A percentile compares a stretch with the other conserved stretches of the same genome.
Conservation (phyloP, 306 rosid genomes). For the Acacia acuminata region DNA sequence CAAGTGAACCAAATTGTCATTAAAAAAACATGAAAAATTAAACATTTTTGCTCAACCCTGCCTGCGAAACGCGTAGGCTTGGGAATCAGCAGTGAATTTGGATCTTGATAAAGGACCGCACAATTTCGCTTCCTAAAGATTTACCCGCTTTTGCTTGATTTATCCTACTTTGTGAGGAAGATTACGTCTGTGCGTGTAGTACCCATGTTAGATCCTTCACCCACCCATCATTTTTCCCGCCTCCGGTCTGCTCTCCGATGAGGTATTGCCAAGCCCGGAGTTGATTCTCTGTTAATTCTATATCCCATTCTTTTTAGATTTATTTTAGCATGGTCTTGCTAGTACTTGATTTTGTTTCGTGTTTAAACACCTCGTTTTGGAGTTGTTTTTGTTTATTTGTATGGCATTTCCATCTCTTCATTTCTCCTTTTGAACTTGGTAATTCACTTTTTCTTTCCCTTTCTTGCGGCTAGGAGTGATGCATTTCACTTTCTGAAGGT, state of each 20-base stretch:
- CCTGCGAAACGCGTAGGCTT: background rate
- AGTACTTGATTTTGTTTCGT: background rate
- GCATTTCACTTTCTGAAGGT: background rate
- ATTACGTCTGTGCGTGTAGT: constrained; percentile 23
- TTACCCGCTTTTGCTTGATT: constrained; percentile 9
- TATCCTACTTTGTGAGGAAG: background rate
- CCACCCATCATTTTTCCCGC: background rate
- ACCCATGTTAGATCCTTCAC: constrained; percentile 28
- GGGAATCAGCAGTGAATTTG: constrained; percentile 18
- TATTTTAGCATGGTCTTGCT: background rate
- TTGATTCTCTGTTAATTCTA: constrained; percentile 5
- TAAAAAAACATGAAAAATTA: background rate
- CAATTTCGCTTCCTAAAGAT: background rate
- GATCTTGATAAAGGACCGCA: constrained; percentile 35
- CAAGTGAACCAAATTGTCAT: background rate
- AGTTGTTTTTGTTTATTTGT: constrained; percentile 15
- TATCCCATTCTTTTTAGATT: constrained; percentile 9
- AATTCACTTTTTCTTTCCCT: background rate
- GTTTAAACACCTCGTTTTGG: constrained; percentile 15
- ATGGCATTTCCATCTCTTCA: constrained; percentile 2
- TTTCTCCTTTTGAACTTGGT: constrained; percentile 21
- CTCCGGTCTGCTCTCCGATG: background rate
- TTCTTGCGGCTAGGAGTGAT: background rate
- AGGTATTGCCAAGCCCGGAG: background rate
- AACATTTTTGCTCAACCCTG: constrained; percentile 15